Evolutionary conservation across 2,329 filamentous ascomycete species (phyloP), one percentile per base, ranked within the genome.

Genomic region (Fusarium chlamydosporum): DNA sequence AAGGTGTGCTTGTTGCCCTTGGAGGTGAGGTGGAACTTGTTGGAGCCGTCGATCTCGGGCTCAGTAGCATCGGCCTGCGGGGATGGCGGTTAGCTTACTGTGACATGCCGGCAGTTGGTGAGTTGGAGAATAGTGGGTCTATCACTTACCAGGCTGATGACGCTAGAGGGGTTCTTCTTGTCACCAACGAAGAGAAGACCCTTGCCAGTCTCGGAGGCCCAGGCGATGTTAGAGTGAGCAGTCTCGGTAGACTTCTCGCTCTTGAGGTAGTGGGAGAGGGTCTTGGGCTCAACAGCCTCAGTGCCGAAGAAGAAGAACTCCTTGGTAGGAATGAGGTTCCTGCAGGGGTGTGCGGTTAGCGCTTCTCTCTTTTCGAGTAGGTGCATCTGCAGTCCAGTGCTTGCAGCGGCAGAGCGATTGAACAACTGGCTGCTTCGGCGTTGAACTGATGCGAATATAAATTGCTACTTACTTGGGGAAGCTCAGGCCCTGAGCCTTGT

Each of bases 141-240:
- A n/a, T 12, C 37, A 65, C 92, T 77, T 87, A 97, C 93, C 79
- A 97, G 83, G 82, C 93, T 92, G 80, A 98, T 91, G 75, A 96
- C 90, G 76, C 93, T 91, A 73, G 89, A 86, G 65, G 95, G 94
- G 63, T 87, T 86, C 71, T 88, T 85, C 89, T 96, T 97, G 82
- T 97, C 92, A 76, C 91, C 91, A 82, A 93, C 92, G 87, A 96
- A 97, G 41, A 98, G 85, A 20, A 98, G 91, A 77, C 96, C 96
- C 86, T 97, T 97, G 80, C 95, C 95, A 62, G 95, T 97, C 86
- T 97, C 89, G 73, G 89, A 90, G 68, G 95, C 93, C 93, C 96
- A 97, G 35, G 96, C 92, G 73, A 89, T 91, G 74, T 91, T 91
- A 72, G 92, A 87, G 83, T 96, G 91, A 65, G 92, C 91, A 71